phyloP scores from a whole-genome alignment of 2,329 filamentous ascomycete species.

The Ophiostoma novo-ulmi region DNA sequence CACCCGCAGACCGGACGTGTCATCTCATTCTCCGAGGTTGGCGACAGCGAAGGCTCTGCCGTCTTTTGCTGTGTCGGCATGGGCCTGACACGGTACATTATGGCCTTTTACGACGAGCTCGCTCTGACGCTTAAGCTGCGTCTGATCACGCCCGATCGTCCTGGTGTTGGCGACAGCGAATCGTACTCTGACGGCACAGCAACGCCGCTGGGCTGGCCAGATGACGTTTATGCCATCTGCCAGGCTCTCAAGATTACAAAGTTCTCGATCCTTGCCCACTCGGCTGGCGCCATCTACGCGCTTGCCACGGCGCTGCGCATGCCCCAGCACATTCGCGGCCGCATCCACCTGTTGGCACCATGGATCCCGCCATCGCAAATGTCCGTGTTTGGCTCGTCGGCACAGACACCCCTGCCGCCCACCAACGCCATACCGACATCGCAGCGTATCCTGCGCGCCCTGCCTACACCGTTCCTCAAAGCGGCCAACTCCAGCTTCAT shows the following conservation, averaged over 20 bases:
- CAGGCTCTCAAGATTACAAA: constrained; percentile 87
- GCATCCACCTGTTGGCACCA: constrained; percentile 88
- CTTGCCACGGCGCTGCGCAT: constrained; percentile 91
- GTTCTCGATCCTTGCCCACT: constrained; percentile 94
- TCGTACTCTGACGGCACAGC: constrained; percentile 74
- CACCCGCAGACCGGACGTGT: constrained; percentile 80
- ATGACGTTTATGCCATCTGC: constrained; percentile 90
- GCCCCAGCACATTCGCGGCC: constrained; percentile 89
- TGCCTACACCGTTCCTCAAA: constrained; percentile 86
- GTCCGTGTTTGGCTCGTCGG: constrained; percentile 66
- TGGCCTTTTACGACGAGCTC: constrained; percentile 94
- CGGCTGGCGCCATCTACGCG: constrained; percentile 95
- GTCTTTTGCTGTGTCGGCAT: constrained; percentile 97
- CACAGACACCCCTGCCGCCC: constrained; percentile 64
- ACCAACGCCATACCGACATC: constrained; percentile 84
- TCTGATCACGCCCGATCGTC: constrained; percentile 88
- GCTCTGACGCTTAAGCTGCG: constrained; percentile 82
- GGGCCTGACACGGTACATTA: constrained; percentile 93
- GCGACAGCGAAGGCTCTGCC: constrained; percentile 82
- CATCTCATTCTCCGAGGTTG: constrained; percentile 95
- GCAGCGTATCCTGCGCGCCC: constrained; percentile 80
- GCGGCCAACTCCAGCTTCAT: constrained; percentile 96
- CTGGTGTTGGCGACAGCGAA: constrained; percentile 89
- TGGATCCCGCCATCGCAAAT: constrained; percentile 97
- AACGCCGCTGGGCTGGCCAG: constrained; percentile 89